Evolutionary conservation across 1,284 basidiomycete species (phyloP).

Genomic region (Cutaneotrichosporon sp.): DNA sequence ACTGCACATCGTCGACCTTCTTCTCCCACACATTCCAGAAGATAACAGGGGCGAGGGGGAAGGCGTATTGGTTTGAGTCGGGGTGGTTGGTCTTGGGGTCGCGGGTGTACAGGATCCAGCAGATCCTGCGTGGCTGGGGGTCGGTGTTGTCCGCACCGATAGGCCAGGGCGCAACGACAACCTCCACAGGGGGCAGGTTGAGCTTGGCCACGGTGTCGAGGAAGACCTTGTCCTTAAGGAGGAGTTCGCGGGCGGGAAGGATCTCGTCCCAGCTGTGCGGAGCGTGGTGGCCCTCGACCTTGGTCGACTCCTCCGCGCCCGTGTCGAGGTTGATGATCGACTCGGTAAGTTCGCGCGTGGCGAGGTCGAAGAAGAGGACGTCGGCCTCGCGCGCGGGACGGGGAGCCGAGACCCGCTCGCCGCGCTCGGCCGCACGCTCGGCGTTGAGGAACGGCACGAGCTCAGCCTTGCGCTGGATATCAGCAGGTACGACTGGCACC

Average conservation of each 20-base stretch:
- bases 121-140: neutral
- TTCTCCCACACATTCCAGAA: constrained; percentile 1
- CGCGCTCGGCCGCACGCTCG: neutral
- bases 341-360: neutral
- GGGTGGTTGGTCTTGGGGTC: neutral
- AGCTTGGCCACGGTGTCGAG: neutral
- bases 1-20: neutral
- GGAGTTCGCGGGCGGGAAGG: neutral
- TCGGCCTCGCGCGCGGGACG: neutral
- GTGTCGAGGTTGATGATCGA: constrained; percentile 2
- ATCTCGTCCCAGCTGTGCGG: neutral
- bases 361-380: constrained; percentile 4
- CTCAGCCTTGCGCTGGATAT: constrained; percentile 1
- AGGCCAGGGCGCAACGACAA: constrained; percentile 1
- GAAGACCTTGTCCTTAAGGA: neutral
- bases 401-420: neutral
- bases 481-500: too few relatives aligned
- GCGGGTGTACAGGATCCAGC: constrained; percentile 1
- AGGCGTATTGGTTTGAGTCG: constrained; percentile 4
- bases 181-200: neutral
- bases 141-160: neutral
- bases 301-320: neutral
- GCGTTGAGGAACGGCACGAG: constrained; percentile 3
- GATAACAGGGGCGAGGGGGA: neutral
- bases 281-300: neutral